A percentile compares a stretch with the other conserved stretches of the same genome.
phyloP scores from a whole-genome alignment of 305 asterid species.

The Solanum hybrid region DNA sequence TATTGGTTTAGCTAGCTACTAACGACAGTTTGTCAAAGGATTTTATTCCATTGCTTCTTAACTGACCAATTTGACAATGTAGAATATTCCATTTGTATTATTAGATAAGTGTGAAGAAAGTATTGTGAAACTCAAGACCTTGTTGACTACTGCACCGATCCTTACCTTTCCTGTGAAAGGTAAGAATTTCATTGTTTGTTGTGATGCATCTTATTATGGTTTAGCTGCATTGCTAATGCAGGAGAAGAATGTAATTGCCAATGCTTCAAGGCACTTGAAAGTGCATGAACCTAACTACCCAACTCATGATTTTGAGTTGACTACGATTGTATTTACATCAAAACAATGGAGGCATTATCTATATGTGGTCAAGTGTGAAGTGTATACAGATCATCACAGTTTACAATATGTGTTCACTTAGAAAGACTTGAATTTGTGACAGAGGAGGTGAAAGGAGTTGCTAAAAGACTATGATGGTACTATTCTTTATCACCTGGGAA shows the following conservation, averaged over 20 bases:
- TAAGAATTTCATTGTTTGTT: too few relatives aligned
- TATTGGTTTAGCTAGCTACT: background rate
- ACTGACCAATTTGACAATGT: background rate
- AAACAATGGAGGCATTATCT: background rate
- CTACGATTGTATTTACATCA: too few relatives aligned
- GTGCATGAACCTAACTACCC: background rate
- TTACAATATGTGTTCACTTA: background rate
- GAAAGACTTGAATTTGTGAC: background rate
- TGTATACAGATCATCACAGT: background rate
- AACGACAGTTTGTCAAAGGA: background rate
- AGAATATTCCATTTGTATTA: background rate
- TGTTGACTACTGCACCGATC: background rate
- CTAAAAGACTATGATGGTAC: background rate
- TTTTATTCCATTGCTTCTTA: background rate
- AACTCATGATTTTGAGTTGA: background rate
- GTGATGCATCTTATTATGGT: background rate
- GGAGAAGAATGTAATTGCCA: background rate
- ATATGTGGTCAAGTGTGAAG: background rate
- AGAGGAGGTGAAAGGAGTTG: background rate
- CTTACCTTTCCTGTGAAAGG: background rate
- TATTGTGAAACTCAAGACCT: background rate
- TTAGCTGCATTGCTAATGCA: background rate
- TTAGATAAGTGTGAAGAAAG: background rate
- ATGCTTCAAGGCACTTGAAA: background rate
- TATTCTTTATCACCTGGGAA: background rate